Conservation (phyloP, 805 yeast species). For the Nakazawaea laoshanensis region DNA sequence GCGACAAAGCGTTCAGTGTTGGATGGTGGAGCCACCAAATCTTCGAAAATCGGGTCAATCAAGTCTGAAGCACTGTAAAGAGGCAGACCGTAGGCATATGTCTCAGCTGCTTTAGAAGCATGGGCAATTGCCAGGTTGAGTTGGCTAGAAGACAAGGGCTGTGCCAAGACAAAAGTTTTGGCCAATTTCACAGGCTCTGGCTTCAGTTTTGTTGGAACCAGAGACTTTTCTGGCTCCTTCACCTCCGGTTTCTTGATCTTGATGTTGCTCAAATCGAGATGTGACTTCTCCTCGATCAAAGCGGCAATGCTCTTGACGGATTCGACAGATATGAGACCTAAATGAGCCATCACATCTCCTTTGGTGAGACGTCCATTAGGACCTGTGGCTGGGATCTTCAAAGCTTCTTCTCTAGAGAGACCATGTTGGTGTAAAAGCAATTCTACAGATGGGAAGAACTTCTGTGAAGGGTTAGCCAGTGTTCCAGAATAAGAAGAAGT, state of each 20-base stretch:
- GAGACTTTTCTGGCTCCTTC: conserved; percentile 11
- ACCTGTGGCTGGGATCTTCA: conserved; percentile 78
- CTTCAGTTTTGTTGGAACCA: conserved; percentile 21
- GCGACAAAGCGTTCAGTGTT: conserved; percentile 35
- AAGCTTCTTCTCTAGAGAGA: conserved; percentile 64
- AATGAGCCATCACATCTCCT: conserved; percentile 83
- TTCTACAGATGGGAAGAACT: conserved; percentile 73
- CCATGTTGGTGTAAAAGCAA: conserved; percentile 50
- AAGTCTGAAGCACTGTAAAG: conserved; percentile 32
- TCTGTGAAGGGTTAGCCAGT: conserved; percentile 59
- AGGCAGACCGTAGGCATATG: conserved; percentile 29
- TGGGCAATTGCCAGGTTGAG: conserved; percentile 27
- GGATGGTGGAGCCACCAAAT: conserved; percentile 37
- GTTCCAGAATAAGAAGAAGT: conserved; percentile 14
- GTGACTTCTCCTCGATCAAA: conserved; percentile 46
- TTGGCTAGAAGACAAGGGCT: conserved; percentile 20
- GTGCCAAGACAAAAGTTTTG: conserved; percentile 21
- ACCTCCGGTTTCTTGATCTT: conserved; percentile 29
- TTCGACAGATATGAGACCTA: conserved; percentile 62
- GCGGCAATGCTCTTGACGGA: conserved; percentile 45
- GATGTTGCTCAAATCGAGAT: conserved; percentile 68
- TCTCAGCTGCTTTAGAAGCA: conserved; percentile 39
- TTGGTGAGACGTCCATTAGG: conserved; percentile 80
- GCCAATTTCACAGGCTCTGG: conserved; percentile 26
- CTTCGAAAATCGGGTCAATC: conserved; percentile 55